A percentile compares a stretch with the other conserved stretches of the same genome.
Evolutionary conservation across 257 asterid species (phyloP).

Genomic region (Ajuga chamaepitys): DNA sequence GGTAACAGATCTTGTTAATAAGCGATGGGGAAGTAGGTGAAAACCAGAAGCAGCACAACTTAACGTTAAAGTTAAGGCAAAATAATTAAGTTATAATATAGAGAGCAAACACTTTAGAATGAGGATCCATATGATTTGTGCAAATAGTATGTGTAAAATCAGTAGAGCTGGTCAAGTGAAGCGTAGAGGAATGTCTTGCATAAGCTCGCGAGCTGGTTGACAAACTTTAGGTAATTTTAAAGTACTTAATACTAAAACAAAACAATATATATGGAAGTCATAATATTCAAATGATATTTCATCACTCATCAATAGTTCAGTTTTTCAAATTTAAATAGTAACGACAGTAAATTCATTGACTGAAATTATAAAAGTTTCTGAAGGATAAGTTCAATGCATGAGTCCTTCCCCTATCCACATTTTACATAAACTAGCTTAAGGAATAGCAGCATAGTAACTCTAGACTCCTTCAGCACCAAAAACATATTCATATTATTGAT

Average conservation of each 20-base stretch:
- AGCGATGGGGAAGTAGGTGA: neutral
- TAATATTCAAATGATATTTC: neutral
- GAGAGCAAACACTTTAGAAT: neutral
- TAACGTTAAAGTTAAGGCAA: neutral
- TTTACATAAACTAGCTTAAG: neutral
- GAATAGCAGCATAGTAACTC: neutral
- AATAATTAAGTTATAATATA: neutral
- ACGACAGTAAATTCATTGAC: neutral
- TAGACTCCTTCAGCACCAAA: too few relatives aligned
- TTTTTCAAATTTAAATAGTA: neutral
- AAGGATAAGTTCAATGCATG: neutral
- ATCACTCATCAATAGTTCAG: neutral
- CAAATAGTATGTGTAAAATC: neutral
- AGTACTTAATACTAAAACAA: neutral
- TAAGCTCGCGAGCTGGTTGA: neutral
- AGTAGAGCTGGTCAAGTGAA: neutral
- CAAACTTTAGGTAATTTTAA: neutral
- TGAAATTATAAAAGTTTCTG: too few relatives aligned
- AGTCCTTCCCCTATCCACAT: neutral
- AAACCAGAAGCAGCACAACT: slow-evolving; percentile 1
- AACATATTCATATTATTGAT: too few relatives aligned
- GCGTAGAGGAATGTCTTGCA: neutral
- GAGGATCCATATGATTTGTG: neutral
- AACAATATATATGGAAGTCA: neutral
- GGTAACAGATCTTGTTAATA: neutral